Conservation (phyloP, 257 asterid species). For the Lantana camara region DNA sequence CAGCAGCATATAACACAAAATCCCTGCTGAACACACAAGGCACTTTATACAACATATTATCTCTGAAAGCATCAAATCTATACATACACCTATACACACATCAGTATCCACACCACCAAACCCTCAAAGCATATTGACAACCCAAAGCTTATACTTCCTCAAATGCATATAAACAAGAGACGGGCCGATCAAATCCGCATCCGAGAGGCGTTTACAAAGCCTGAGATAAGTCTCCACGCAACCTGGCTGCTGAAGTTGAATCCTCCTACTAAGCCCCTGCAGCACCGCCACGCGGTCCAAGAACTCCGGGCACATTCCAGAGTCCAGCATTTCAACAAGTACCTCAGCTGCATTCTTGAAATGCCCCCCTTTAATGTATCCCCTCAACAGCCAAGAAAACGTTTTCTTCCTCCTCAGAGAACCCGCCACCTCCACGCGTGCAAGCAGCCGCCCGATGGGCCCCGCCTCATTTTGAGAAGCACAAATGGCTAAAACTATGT, state of each 20-base stretch:
- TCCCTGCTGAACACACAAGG: too few species aligned
- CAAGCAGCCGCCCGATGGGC: constrained; percentile 64
- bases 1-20: too few species aligned
- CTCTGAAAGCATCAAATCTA: not conserved
- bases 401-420: constrained; percentile 64
- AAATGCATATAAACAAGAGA: constrained; percentile 70
- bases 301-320: constrained; percentile 70
- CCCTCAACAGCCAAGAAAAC: constrained; percentile 83
- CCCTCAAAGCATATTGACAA: constrained; percentile 67
- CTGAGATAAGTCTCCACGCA: constrained; percentile 60
- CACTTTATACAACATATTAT: too few species aligned
- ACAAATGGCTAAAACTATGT: constrained; percentile 91
- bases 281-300: constrained; percentile 78
- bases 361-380: constrained; percentile 94
- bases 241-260: constrained; percentile 60
- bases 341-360: constrained; percentile 80
- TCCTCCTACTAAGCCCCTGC: constrained; percentile 71
- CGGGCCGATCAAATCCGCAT: constrained; percentile 77
- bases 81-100: constrained; percentile 12
- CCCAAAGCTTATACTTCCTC: constrained; percentile 77
- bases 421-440: constrained; percentile 60
- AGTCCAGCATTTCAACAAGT: constrained; percentile 70
- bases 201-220: constrained; percentile 72
- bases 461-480: constrained; percentile 73
- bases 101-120: not conserved